Evolutionary conservation across 192 early-diverging fungal species (phyloP), one percentile per base, ranked within the genome.

Genomic region (Dimargaris cristalligena): DNA sequence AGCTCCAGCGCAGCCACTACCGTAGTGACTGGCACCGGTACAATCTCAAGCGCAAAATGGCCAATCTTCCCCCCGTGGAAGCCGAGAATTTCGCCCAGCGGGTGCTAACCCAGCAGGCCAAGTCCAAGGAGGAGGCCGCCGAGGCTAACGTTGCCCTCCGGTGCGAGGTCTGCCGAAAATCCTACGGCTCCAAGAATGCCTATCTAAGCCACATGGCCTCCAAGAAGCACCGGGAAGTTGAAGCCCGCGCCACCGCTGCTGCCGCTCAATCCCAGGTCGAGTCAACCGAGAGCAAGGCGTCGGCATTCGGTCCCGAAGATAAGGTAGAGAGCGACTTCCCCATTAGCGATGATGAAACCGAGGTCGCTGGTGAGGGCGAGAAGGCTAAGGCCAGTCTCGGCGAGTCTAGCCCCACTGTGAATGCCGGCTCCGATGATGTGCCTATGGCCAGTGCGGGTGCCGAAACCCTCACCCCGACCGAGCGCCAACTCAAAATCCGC

Each of bases 1-100:
- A 94, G 44, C 71, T 80, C 63, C 96, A 99, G 74, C 74, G 96
- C 38, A 79, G 80, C 32, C 96, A 99, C 72, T 94, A 94, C 69
- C 79, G 83, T 28, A 84, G 87, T 32, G 92, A 99, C 77, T 99
- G 96, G 94, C 97, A 99, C 62, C 77, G 94, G 34, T 99, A 99
- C 80, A 99, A 99, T 69, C 70, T 97, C 29, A 97, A 97, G 77
- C 84, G 94, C 62, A 94, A 96, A 64, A 90, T 97, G 29, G 92
- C 86, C 16, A 88, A 86, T 25, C 72, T 97, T 22, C 89, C 88
- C 0, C 86, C 92, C 28, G 82, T 99, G 30, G 68, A 81, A 2
- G 75, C 75, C 20, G 92, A 92, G 62, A 76, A 78, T 59, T 98
- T 96, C 78, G 72, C 78, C 0, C 76, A 82, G 68, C 82, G 90